Conservation (phyloP, 2,329 filamentous ascomycete genomes). For the Pyricularia pennisetigena region DNA sequence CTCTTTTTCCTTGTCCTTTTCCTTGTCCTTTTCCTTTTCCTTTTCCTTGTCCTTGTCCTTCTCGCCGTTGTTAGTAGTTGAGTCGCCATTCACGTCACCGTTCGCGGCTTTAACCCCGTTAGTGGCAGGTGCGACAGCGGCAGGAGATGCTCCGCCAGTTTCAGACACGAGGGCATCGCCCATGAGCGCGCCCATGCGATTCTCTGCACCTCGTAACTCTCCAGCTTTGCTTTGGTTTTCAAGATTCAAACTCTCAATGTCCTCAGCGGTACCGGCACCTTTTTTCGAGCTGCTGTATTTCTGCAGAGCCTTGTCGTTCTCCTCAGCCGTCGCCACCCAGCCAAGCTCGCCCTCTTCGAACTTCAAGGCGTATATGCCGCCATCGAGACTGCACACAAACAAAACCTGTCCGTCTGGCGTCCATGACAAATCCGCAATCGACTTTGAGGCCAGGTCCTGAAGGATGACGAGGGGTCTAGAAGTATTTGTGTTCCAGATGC, state of each 20-base stretch:
- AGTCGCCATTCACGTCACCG: conserved; percentile 4
- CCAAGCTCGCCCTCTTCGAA: conserved; percentile 86
- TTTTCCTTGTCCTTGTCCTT: conserved; percentile 20
- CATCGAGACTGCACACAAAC: conserved; percentile 81
- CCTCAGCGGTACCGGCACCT: conserved; percentile 84
- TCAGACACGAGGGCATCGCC: conserved; percentile 57
- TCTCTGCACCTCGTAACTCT: conserved; percentile 82
- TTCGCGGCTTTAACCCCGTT: conserved; percentile 37
- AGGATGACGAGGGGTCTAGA: conserved; percentile 83
- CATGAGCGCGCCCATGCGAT: conserved; percentile 97
- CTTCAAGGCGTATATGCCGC: conserved; percentile 69
- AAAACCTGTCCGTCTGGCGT: conserved; percentile 81
- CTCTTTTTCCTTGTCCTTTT: conserved; percentile 19
- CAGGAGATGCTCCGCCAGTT: conserved; percentile 24
- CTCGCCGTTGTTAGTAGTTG: conserved; percentile 5
- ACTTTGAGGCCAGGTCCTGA: conserved; percentile 81
- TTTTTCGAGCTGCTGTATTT: conserved; percentile 87
- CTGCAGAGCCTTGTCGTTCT: conserved; percentile 86
- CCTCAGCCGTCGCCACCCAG: conserved; percentile 73
- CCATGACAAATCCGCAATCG: conserved; percentile 92
- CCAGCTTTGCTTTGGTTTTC: conserved; percentile 90
- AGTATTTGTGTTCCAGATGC: conserved; percentile 95
- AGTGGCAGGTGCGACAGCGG: conserved; percentile 11
- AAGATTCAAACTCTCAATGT: conserved; percentile 75
- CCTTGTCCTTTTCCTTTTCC: conserved; percentile 19